phyloP scores from a whole-genome alignment of 768 basidiomycete genomes.

The Boletus patriciae region DNA sequence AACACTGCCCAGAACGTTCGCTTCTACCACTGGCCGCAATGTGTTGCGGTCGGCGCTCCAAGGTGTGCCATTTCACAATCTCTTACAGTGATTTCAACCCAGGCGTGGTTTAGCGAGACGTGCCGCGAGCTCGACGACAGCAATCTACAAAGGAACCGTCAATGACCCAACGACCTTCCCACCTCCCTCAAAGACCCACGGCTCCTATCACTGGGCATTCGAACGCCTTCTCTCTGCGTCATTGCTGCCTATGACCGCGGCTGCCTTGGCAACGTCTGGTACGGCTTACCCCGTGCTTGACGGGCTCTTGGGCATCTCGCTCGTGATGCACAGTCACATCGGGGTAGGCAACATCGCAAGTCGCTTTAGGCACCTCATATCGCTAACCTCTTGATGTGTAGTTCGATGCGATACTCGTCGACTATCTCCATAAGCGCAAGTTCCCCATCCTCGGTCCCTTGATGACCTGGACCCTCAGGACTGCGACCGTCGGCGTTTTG shows the following conservation, averaged over 20 bases:
- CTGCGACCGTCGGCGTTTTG: slow-evolving; percentile 75
- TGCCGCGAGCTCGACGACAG: slow-evolving; percentile 46
- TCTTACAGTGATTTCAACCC: not conserved
- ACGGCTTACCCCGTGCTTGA: slow-evolving; percentile 83
- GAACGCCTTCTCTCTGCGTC: slow-evolving; percentile 88
- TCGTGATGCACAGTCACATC: slow-evolving; percentile 95
- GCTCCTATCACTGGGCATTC: slow-evolving; percentile 91
- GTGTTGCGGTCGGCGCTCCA: slow-evolving; percentile 41
- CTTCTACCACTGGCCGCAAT: slow-evolving; percentile 39
- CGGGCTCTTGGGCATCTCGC: slow-evolving; percentile 79
- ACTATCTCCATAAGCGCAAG: slow-evolving; percentile 93
- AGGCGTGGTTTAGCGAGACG: slow-evolving; percentile 37
- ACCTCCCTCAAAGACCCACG: slow-evolving; percentile 72
- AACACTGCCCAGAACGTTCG: slow-evolving; percentile 44
- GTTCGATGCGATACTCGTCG: slow-evolving; percentile 77
- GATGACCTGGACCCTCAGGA: slow-evolving; percentile 72
- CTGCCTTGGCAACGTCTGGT: slow-evolving; percentile 78
- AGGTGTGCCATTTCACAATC: slow-evolving; percentile 30
- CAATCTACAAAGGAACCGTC: slow-evolving; percentile 86
- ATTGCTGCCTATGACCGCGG: slow-evolving; percentile 85
- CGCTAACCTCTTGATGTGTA: slow-evolving; percentile 26
- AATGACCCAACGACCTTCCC: slow-evolving; percentile 96
- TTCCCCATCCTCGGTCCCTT: slow-evolving; percentile 78
- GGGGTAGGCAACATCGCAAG: slow-evolving; percentile 53
- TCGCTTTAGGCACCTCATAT: not conserved